Evolutionary conservation across 441 rosid genomes (phyloP), one percentile per base, ranked within the genome.

Genomic region (Erodium trifolium): DNA sequence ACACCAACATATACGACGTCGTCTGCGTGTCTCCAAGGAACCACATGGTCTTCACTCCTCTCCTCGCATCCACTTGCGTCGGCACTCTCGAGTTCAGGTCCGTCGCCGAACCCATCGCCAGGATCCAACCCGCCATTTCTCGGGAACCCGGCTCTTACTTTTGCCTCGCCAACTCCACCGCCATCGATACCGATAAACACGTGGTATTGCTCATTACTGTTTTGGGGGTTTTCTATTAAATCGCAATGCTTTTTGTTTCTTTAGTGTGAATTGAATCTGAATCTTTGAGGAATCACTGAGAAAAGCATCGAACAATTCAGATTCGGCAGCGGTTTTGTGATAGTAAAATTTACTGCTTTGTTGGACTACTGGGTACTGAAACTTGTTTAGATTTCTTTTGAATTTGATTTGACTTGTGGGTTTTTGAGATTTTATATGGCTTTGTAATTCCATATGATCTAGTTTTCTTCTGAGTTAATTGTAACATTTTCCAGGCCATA

Each of bases 11-110:
- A 3, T 90, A 89, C 75, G 99, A 93, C 71, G 92, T 93, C 51
- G 96, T 91, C 16, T 91, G 97, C 67, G 91, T 93, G 0, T 93
- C 99, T 1, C 95, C 97, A 5, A 78, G 97, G 78, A 93, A 91
- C 74, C 97, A 93, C 77, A 93, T 91, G 99, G 97, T 91, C 0
- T 91, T 93, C 71, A 91, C 97, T 43, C 99, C 97, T 67, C 84
- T 91, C 1, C 76, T 91, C 75, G 99, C 97, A 39, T 91, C 97
- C 14, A 93, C 97, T 43, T 93, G 99, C 51, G 99, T 93, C 7
- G 99, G 97, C 27, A 91, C 93, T 2, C 90, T 89, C 43, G 96
- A 91, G 75, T 91, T 91, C 81, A 77, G 96, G 79, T 89, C 96
- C 2, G 96, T 91, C 9, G 90, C 97, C 11, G 93, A 91, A 75